Evolutionary conservation across 2,329 filamentous ascomycete genomes (phyloP).

Genomic region (Erysiphe neolycopersici): DNA sequence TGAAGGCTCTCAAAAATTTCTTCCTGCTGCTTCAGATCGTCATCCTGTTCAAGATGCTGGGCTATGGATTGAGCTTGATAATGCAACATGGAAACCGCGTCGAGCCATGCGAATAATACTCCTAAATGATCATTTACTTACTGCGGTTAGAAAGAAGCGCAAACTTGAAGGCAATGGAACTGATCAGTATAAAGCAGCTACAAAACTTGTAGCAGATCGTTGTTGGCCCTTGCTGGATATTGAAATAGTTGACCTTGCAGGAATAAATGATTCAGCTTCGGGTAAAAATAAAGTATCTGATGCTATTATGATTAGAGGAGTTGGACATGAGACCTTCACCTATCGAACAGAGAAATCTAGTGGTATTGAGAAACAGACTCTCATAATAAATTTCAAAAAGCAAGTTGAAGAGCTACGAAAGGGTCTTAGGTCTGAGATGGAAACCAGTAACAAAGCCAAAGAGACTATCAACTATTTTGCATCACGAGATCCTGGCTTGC

Average conservation of each 20-base stretch:
- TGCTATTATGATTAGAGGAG: conserved; percentile 67
- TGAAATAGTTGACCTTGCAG: conserved; percentile 69
- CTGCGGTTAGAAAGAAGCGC: conserved; percentile 82
- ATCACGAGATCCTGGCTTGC: conserved; percentile 45
- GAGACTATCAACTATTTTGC: conserved; percentile 74
- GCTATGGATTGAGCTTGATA: conserved; percentile 87
- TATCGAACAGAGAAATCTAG: conserved; percentile 73
- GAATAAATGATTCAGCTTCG: conserved; percentile 28
- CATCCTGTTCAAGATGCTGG: conserved; percentile 86
- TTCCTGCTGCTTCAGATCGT: conserved; percentile 70
- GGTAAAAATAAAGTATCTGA: conserved; percentile 43
- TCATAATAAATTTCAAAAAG: conserved; percentile 78
- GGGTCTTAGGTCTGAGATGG: conserved; percentile 59
- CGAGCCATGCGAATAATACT: conserved; percentile 76
- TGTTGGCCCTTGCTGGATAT: conserved; percentile 90
- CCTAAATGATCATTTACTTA: conserved; percentile 77
- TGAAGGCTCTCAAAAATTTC: conserved; percentile 92
- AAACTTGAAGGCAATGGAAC: conserved; percentile 39
- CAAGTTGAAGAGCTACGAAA: conserved; percentile 79
- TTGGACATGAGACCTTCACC: conserved; percentile 76
- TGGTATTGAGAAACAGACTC: conserved; percentile 46
- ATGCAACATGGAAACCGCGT: conserved; percentile 84
- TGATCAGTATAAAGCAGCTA: conserved; percentile 21
- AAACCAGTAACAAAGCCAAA: conserved; percentile 58
- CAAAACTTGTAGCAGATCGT: conserved; percentile 72